Evolutionary conservation across 2,329 filamentous ascomycete species (phyloP).

Genomic region (Zalaria obscura): DNA sequence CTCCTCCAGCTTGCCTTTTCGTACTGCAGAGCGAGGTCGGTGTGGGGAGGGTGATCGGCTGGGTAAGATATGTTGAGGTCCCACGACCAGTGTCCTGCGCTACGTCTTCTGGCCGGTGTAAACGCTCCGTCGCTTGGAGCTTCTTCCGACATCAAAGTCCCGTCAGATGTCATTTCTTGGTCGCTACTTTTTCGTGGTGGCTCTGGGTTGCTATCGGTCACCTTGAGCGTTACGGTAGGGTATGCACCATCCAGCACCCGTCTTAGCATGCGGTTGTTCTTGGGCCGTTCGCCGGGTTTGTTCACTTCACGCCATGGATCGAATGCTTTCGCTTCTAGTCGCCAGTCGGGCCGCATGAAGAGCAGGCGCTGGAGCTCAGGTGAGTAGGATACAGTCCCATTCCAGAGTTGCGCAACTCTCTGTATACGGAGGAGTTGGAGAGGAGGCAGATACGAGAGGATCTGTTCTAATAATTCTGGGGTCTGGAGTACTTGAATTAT

Average conservation of each 20-base stretch:
- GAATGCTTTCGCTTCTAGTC: slow-evolving; percentile 12
- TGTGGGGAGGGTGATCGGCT: slow-evolving; percentile 7
- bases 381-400: slow-evolving; percentile 13
- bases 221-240: slow-evolving; percentile 18
- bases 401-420: slow-evolving; percentile 15
- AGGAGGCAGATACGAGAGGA: slow-evolving; percentile 18
- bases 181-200: slow-evolving; percentile 2
- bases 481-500: slow-evolving; percentile 16
- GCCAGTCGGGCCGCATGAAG: slow-evolving; percentile 20
- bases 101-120: background rate
- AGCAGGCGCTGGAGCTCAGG: slow-evolving; percentile 16
- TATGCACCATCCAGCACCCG: slow-evolving; percentile 18
- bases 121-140: background rate
- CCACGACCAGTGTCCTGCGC: slow-evolving; percentile 18
- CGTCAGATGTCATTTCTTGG: background rate
- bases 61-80: slow-evolving; percentile 18
- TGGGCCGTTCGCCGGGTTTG: slow-evolving; percentile 14
- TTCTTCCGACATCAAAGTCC: background rate
- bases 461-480: slow-evolving; percentile 24
- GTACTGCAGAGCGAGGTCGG: slow-evolving; percentile 11
- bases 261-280: slow-evolving; percentile 20
- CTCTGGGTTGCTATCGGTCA: slow-evolving; percentile 11
- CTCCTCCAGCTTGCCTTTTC: slow-evolving; percentile 18
- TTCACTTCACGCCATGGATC: slow-evolving; percentile 7
- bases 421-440: slow-evolving; percentile 20